Conservation (phyloP, 1,284 basidiomycete species). For the Cystobasidiaceae sp. region DNA sequence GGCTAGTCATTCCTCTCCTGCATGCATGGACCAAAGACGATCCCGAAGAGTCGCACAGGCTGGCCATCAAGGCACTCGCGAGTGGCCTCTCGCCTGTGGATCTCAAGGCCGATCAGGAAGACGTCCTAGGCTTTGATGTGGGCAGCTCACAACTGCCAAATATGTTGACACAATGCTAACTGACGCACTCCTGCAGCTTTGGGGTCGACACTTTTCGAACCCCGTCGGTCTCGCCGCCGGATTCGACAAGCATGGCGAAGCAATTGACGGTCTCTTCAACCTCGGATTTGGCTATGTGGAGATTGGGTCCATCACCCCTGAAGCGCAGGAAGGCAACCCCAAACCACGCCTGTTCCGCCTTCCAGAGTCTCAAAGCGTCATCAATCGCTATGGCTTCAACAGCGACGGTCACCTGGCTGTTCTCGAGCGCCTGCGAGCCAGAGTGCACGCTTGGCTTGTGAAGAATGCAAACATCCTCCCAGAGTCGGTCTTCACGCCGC, state of each 20-base stretch:
- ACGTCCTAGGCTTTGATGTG: constrained; percentile 66
- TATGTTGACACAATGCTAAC: neutral
- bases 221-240: constrained; percentile 92
- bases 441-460: constrained; percentile 50
- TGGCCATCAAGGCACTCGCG: constrained; percentile 72
- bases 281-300: constrained; percentile 98
- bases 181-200: constrained; percentile 56
- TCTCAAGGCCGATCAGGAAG: constrained; percentile 57
- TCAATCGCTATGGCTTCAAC: constrained; percentile 97
- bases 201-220: constrained; percentile 73
- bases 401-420: constrained; percentile 83
- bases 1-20: constrained; percentile 40
- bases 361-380: constrained; percentile 70
- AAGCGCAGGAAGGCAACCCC: constrained; percentile 90
- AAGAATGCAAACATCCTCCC: constrained; percentile 49
- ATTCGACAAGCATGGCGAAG: constrained; percentile 96
- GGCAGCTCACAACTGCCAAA: neutral
- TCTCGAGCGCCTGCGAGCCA: constrained; percentile 67
- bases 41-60: constrained; percentile 76
- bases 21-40: constrained; percentile 51
- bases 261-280: constrained; percentile 90
- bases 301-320: constrained; percentile 90
- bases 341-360: constrained; percentile 89
- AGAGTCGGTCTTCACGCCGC: constrained; percentile 36
- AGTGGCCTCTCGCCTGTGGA: constrained; percentile 75